These are phyloP conservation scores for Trichoderma asperellum DNA, from an alignment of 2,329 filamentous ascomycete genomes.

Conservation along the genomic window DNA sequence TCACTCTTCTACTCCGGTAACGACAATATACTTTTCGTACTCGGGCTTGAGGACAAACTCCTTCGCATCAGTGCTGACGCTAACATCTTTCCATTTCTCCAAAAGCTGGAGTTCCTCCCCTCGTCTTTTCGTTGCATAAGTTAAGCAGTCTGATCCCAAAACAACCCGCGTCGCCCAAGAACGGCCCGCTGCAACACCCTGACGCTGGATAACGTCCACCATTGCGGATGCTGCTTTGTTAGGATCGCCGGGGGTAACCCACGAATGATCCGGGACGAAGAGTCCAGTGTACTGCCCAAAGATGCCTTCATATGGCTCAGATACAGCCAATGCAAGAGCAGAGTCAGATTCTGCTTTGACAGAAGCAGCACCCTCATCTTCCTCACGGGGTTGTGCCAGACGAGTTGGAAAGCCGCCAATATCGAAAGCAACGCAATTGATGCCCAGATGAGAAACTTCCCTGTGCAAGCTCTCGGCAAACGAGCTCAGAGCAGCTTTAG, in stretches of 20 bases:
- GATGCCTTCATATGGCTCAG: conserved; percentile 32
- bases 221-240: conserved; percentile 35
- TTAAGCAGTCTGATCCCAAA: conserved; percentile 40
- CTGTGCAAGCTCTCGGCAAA: conserved; percentile 40
- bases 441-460: conserved; percentile 36
- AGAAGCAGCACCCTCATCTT: conserved; percentile 26
- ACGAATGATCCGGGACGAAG: conserved; percentile 33
- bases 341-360: background rate
- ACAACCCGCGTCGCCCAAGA: conserved; percentile 37
- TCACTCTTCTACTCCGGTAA: conserved; percentile 14
- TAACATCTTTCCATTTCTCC: conserved; percentile 36
- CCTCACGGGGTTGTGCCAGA: conserved; percentile 36
- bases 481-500: conserved; percentile 38
- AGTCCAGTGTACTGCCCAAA: conserved; percentile 33
- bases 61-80: conserved; percentile 32
- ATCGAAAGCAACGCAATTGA: conserved; percentile 40
- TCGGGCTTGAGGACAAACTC: conserved; percentile 7
- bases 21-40: conserved; percentile 13
- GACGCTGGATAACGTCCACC: conserved; percentile 37
- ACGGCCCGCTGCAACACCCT: conserved; percentile 34
- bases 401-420: conserved; percentile 40
- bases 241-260: conserved; percentile 37
- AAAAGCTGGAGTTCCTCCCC: conserved; percentile 33
- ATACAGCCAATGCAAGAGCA: background rate
- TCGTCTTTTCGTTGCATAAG: conserved; percentile 33